A percentile compares a stretch with the other conserved stretches of the same genome.
These are phyloP conservation scores for Sistotremastrum niveocremeum DNA, from an alignment of 768 basidiomycete species.

Conservation along the genomic window DNA sequence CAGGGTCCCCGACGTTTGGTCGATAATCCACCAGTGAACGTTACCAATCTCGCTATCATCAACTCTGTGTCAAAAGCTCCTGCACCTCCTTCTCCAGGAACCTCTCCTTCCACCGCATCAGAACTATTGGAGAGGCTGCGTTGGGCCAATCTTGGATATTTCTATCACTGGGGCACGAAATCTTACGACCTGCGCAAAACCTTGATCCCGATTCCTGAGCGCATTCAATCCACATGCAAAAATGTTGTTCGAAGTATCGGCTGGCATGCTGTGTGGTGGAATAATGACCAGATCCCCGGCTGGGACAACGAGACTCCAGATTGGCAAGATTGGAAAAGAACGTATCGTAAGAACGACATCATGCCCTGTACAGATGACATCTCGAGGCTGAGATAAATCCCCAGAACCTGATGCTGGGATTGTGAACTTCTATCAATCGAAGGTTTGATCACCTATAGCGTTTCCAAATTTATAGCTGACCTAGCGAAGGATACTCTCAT, in stretches of 20 bases:
- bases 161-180: constrained; percentile 95
- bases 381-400: constrained; percentile 1
- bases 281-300: constrained; percentile 17
- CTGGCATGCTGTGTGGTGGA: constrained; percentile 51
- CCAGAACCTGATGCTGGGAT: constrained; percentile 93
- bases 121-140: constrained; percentile 64
- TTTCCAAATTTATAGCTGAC: not conserved
- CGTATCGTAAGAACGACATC: constrained; percentile 49
- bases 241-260: constrained; percentile 46
- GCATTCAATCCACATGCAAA: constrained; percentile 45
- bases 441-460: constrained; percentile 21
- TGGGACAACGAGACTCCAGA: constrained; percentile 45
- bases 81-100: constrained; percentile 49
- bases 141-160: constrained; percentile 95
- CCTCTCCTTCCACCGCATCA: constrained; percentile 33
- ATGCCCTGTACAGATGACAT: not conserved
- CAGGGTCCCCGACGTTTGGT: constrained; percentile 54
- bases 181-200: constrained; percentile 79
- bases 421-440: constrained; percentile 87
- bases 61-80: constrained; percentile 44
- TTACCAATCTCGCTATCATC: constrained; percentile 39
- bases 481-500: constrained; percentile 68
- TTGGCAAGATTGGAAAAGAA: constrained; percentile 64
- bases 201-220: constrained; percentile 45
- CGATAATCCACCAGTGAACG: constrained; percentile 55